Evolutionary conservation across 1,284 basidiomycete species (phyloP), one percentile per base, ranked within the genome.

Genomic region (Coriolopsis trogii): DNA sequence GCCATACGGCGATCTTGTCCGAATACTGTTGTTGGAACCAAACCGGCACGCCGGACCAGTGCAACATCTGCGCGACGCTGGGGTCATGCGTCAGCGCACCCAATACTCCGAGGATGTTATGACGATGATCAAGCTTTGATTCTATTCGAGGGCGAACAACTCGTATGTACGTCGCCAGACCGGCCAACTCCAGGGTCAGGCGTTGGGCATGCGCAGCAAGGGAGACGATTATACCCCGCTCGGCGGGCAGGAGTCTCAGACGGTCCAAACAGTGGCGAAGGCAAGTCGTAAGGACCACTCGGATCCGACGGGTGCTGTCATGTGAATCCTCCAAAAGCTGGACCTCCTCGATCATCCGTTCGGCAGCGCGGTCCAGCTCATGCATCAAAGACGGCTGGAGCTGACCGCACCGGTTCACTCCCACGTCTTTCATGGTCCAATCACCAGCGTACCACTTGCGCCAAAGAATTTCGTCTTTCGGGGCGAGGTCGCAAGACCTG

Each of bases 21-120:
- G 18, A 41, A 6, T 18, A 24, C 12, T 24, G 49, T 24, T 41
- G 49, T 10, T 42, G 37, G 12, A 51, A 37, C 49, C 49, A 51
- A 18, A 45, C 31, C 1, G 49, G 49, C 3, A 51, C n/a, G 1
- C 49, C 49, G 12, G 28, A 28, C 3, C 42, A 30, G 43, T 40
- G 28, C 20, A 51, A 28, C 9, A 30, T 8, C 28, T 51, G 42
- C 3, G 28, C 49, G 6, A 18, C 23, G 15, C 38, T 38, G 6
- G 24, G 24, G 23, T 40, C 37, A 1, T 8, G n/a, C 9, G 38
- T 40, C 13, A 18, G 18, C 26, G 41, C 31, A 3, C 41, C 41
- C 4, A 43, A 10, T 15, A 43, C 28, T 18, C 33, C 28, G 3
- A 46, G 24, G 12, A 41, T 25, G n/a, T 25, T 12, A 7, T 4